These are phyloP conservation scores for Prosopis cineraria DNA, from an alignment of 306 rosid genomes.

Conservation along the genomic window DNA sequence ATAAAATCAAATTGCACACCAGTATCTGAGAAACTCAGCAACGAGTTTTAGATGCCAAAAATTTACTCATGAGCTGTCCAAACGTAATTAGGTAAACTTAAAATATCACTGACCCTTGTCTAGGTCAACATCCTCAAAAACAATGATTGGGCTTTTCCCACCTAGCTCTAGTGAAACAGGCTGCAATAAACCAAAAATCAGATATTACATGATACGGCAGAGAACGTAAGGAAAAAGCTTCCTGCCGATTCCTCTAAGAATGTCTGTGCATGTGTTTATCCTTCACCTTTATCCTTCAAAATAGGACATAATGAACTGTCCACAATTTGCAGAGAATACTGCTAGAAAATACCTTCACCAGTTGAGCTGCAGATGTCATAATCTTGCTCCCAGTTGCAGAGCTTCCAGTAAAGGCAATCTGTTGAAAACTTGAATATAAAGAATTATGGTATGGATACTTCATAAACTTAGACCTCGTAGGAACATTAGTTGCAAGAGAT, in stretches of 20 bases:
- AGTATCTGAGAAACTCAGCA: background rate
- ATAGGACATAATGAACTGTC: background rate
- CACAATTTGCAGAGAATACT: slow-evolving; percentile 13
- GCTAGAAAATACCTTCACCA: slow-evolving; percentile 65
- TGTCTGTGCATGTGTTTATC: background rate
- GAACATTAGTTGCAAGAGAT: background rate
- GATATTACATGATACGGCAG: slow-evolving; percentile 24
- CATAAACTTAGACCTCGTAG: slow-evolving; percentile 14
- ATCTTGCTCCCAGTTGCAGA: slow-evolving; percentile 85
- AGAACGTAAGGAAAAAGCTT: background rate
- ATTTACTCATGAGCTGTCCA: slow-evolving; percentile 3
- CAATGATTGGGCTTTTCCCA: slow-evolving; percentile 88
- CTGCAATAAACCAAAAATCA: slow-evolving; percentile 54
- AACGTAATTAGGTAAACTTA: slow-evolving; percentile 18
- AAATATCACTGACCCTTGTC: slow-evolving; percentile 83
- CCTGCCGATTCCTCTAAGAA: background rate
- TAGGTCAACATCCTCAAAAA: slow-evolving; percentile 95
- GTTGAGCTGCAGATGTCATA: slow-evolving; percentile 90
- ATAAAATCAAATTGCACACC: slow-evolving; percentile 11
- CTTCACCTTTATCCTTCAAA: slow-evolving; percentile 7
- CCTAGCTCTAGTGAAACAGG: slow-evolving; percentile 97
- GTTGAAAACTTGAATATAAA: slow-evolving; percentile 38
- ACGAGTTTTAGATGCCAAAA: slow-evolving; percentile 25
- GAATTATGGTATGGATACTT: slow-evolving; percentile 11
- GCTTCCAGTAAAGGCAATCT: slow-evolving; percentile 99